Conservation (phyloP, 192 early-diverging fungal species). For the Spinellus fusiger region DNA sequence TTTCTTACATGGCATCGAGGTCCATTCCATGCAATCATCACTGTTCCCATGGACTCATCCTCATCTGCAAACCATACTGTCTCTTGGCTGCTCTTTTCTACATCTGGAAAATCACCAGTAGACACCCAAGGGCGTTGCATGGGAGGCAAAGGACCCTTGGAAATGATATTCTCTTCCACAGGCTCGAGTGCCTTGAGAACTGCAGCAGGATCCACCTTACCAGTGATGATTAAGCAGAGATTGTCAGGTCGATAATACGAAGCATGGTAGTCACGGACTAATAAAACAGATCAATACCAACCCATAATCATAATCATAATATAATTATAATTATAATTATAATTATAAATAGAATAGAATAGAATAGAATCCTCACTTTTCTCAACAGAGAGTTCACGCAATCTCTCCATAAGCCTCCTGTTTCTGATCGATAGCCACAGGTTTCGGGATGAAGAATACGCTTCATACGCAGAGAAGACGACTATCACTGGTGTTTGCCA, state of each 20-base stretch:
- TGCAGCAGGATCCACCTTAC: constrained; percentile 36
- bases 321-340: not conserved
- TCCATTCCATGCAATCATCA: constrained; percentile 49
- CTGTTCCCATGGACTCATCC: constrained; percentile 54
- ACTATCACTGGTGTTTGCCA: constrained; percentile 43
- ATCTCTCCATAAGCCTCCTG: constrained; percentile 54
- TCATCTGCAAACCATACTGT: constrained; percentile 53
- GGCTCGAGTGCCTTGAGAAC: constrained; percentile 40
- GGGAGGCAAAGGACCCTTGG: constrained; percentile 40
- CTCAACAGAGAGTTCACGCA: constrained; percentile 49
- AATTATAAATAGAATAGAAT: not conserved
- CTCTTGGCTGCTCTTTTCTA: constrained; percentile 38
- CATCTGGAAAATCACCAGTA: constrained; percentile 35
- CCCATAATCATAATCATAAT: not conserved
- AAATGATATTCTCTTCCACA: constrained; percentile 45
- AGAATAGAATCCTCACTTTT: constrained; percentile 43
- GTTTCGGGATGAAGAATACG: constrained; percentile 50
- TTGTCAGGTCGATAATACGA: constrained; percentile 60
- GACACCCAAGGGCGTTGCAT: constrained; percentile 56
- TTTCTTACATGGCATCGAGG: constrained; percentile 40
- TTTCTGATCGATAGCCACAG: constrained; percentile 56
- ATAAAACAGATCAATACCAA: too few relatives aligned
- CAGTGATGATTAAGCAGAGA: constrained; percentile 52
- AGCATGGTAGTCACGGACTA: constrained; percentile 39
- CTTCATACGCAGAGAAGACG: constrained; percentile 41